phyloP scores from a whole-genome alignment of 2,329 filamentous ascomycete species.

The Trichoderma sp. region DNA sequence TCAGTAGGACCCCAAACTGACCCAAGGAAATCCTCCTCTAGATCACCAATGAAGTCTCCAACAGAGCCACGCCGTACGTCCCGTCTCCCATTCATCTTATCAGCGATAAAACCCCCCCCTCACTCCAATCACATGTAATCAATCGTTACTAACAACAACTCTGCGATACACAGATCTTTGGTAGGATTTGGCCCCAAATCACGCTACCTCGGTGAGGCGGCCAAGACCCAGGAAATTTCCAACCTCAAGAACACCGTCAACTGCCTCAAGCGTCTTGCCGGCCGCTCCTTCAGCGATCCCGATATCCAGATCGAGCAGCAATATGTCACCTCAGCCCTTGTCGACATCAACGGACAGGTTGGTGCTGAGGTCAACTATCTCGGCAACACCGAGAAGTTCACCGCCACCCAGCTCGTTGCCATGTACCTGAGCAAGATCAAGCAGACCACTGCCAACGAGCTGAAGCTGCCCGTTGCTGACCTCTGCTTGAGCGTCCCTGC shows the following conservation, averaged over 20 bases:
- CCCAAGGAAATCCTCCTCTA: conserved; percentile 37
- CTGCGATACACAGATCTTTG: conserved; percentile 62
- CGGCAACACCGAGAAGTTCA: conserved; percentile 93
- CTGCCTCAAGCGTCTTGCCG: conserved; percentile 87
- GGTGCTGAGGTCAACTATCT: conserved; percentile 91
- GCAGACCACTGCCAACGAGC: conserved; percentile 78
- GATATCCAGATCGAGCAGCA: conserved; percentile 92
- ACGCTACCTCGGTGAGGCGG: conserved; percentile 89
- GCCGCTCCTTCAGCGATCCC: conserved; percentile 81
- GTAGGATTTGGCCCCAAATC: conserved; percentile 93
- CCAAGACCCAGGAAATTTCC: conserved; percentile 98
- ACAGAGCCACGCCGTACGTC: conserved; percentile 94
- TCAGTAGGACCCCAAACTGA: conserved; percentile 14
- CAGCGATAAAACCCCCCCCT: not conserved
- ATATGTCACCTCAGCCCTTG: conserved; percentile 78
- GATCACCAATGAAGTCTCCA: conserved; percentile 99
- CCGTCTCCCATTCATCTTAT: not conserved
- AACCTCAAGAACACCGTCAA: conserved; percentile 99
- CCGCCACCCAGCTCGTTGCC: conserved; percentile 86
- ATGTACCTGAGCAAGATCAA: conserved; percentile 97
- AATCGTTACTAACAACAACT: conserved; percentile 18
- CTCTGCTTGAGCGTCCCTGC: conserved; percentile 91
- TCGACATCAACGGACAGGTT: conserved; percentile 90
- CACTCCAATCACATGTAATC: conserved; percentile 18
- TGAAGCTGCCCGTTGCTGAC: conserved; percentile 88